These are phyloP conservation scores for Carex pumila DNA, from an alignment of 176 grass and related monocot genomes.

Conservation along the genomic window DNA sequence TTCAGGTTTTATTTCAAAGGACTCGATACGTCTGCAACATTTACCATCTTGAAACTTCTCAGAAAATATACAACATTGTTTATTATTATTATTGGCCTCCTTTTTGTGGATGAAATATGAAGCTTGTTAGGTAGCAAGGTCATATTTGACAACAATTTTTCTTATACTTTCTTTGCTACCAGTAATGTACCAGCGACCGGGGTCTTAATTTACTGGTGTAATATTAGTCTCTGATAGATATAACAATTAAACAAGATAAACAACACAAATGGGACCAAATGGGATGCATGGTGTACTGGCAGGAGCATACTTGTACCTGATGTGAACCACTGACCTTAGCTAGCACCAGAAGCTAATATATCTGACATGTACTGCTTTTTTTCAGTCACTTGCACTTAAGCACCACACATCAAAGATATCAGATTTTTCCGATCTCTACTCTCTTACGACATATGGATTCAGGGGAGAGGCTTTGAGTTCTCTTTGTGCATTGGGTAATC, in stretches of 20 bases:
- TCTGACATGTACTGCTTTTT: neutral
- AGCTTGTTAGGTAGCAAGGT: neutral
- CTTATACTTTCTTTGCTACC: neutral
- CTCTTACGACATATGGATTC: slow-evolving; percentile 72
- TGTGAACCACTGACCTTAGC: neutral
- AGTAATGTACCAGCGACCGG: neutral
- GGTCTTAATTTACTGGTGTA: neutral
- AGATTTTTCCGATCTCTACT: slow-evolving; percentile 62
- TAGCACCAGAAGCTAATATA: neutral
- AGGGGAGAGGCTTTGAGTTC: slow-evolving; percentile 85
- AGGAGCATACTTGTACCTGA: neutral
- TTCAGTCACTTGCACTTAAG: slow-evolving; percentile 69
- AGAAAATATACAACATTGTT: neutral
- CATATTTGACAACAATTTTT: neutral
- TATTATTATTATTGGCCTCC: neutral
- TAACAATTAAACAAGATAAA: neutral
- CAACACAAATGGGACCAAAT: neutral
- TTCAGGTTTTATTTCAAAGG: slow-evolving; percentile 40
- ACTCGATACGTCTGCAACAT: neutral
- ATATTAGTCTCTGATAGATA: neutral
- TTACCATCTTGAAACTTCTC: neutral
- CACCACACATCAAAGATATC: slow-evolving; percentile 96
- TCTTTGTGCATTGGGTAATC: slow-evolving; percentile 58
- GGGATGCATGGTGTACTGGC: neutral
- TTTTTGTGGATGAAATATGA: neutral